phyloP scores from a whole-genome alignment of 768 basidiomycete genomes.

The Rhodotorula babjevae region DNA sequence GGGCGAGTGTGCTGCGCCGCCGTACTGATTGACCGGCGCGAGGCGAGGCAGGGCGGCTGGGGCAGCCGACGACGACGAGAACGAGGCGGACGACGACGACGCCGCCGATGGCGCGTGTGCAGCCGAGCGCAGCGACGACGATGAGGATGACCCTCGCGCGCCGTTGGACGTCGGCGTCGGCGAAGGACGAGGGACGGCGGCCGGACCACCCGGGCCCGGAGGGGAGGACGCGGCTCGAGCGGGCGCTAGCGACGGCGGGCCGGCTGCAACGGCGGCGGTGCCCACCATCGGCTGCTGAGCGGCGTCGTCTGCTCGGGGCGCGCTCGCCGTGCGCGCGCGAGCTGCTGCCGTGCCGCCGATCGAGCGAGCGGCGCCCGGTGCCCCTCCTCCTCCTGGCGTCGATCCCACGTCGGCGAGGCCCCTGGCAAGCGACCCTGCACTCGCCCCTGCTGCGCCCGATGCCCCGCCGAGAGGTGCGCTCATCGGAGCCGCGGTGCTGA shows the following conservation, averaged over 20 bases:
- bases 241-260: constrained; percentile 6
- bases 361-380: neutral
- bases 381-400: neutral
- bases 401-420: neutral
- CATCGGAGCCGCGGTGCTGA: neutral
- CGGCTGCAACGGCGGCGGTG: neutral
- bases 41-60: constrained; percentile 1
- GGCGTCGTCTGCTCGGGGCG: neutral
- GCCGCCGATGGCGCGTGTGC: constrained; percentile 3
- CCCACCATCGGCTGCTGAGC: neutral
- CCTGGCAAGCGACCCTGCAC: neutral
- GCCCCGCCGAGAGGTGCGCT: too few relatives aligned
- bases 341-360: neutral
- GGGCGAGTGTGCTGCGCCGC: neutral
- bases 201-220: neutral
- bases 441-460: neutral
- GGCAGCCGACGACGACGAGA: neutral
- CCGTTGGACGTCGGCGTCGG: constrained; percentile 3
- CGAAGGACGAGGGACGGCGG: neutral
- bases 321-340: constrained; percentile 1
- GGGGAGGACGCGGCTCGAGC: constrained; percentile 22
- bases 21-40: constrained; percentile 1
- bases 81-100: neutral
- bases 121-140: neutral
- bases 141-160: neutral